Evolutionary conservation across 345 rosid genomes (phyloP).

Genomic region (Brassica juncea): DNA sequence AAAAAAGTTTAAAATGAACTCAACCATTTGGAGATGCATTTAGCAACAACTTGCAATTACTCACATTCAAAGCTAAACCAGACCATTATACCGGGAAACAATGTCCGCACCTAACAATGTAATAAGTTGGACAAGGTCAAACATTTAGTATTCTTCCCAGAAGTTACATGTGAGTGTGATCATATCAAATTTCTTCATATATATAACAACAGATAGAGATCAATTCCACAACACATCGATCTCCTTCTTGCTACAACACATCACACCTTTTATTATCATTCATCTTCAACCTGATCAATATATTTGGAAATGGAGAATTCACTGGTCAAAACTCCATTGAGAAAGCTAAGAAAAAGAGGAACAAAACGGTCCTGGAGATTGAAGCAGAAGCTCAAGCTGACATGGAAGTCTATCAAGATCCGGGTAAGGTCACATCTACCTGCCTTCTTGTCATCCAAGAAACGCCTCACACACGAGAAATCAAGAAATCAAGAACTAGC

Average conservation of each 20-base stretch:
- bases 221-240: not conserved
- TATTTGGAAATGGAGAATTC: constrained; percentile 25
- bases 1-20: too few relatives aligned
- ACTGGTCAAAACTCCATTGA: constrained; percentile 27
- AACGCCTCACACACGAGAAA: constrained; percentile 36
- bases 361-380: constrained; percentile 45
- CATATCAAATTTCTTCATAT: not conserved
- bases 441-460: constrained; percentile 29
- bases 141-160: constrained; percentile 21
- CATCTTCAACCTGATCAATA: too few relatives aligned
- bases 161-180: constrained; percentile 9
- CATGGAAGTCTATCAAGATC: constrained; percentile 48
- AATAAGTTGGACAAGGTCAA: constrained; percentile 10
- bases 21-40: too few relatives aligned
- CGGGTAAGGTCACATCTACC: constrained; percentile 38
- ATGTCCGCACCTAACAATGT: not conserved
- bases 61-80: constrained; percentile 3
- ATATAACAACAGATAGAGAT: not conserved
- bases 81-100: not conserved
- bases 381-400: constrained; percentile 42
- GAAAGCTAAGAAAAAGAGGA: constrained; percentile 36
- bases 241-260: constrained; percentile 11
- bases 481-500: constrained; percentile 27
- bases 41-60: constrained; percentile 9
- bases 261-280: not conserved